Conservation (phyloP, 768 basidiomycete genomes). For the Hygrophoropsis aurantiaca region DNA sequence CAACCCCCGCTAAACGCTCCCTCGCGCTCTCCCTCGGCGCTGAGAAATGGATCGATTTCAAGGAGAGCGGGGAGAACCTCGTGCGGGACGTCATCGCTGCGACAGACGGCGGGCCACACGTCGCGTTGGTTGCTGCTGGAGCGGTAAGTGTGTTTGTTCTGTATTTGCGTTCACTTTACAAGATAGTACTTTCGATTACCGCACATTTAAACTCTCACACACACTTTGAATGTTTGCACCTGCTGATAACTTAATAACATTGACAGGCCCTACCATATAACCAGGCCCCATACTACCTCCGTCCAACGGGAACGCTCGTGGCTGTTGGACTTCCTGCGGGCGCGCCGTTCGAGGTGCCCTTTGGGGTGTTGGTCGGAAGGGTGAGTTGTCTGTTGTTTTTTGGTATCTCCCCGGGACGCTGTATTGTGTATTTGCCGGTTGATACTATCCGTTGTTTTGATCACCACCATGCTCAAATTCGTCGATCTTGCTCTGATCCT, state of each 20-base stretch:
- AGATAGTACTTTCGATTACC: no score
- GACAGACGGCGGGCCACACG: slow-evolving; percentile 47
- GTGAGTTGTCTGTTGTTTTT: slow-evolving; percentile 2
- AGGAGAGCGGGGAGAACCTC: slow-evolving; percentile 34
- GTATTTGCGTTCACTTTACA: no score
- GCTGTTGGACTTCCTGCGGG: slow-evolving; percentile 39
- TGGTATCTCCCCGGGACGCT: no score
- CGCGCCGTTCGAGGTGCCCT: slow-evolving; percentile 23
- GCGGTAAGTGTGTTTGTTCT: slow-evolving; percentile 17
- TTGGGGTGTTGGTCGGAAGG: slow-evolving; percentile 31
- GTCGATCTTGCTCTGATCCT: no score
- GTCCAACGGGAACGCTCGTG: slow-evolving; percentile 40
- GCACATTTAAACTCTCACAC: no score
- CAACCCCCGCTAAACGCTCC: slow-evolving; percentile 39
- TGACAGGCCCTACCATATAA: slow-evolving; percentile 39
- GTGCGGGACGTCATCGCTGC: slow-evolving; percentile 37
- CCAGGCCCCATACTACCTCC: slow-evolving; percentile 46
- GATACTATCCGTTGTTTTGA: no score
- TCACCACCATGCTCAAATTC: no score
- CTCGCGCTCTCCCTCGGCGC: slow-evolving; percentile 39
- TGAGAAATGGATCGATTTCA: slow-evolving; percentile 49
- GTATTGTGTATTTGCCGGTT: no score
- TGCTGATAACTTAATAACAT: no score
- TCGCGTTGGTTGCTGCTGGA: slow-evolving; percentile 23
- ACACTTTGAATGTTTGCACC: no score